These are phyloP conservation scores for Lipomyces japonicus DNA, from an alignment of 805 yeast species.

Conservation along the genomic window DNA sequence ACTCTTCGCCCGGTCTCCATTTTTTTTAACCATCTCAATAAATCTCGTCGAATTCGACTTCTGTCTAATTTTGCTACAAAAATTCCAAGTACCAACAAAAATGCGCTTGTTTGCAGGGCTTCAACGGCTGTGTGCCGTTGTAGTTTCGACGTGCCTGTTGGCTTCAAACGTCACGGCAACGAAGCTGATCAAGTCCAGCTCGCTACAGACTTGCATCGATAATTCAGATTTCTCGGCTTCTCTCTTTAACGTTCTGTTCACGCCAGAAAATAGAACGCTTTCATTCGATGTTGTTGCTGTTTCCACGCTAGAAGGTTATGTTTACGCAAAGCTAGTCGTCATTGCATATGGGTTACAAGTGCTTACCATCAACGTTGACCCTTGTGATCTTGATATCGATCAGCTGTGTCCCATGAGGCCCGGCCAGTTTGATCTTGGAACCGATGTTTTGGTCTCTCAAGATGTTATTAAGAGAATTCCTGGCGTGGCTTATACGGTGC, in stretches of 20 bases:
- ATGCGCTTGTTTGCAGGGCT: not conserved
- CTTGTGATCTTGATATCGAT: conserved; percentile 59
- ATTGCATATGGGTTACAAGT: conserved; percentile 78
- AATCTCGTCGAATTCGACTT: too few species aligned
- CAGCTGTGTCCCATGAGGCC: conserved; percentile 78
- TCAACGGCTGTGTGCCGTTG: not conserved
- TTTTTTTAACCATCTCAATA: not conserved
- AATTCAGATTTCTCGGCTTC: conserved; percentile 83
- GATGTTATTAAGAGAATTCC: conserved; percentile 59
- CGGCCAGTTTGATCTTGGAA: conserved; percentile 74
- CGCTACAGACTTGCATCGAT: conserved; percentile 88
- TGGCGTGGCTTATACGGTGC: conserved; percentile 79
- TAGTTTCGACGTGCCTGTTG: not conserved
- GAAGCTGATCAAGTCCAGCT: conserved; percentile 34
- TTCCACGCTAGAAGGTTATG: conserved; percentile 70
- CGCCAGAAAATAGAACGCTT: conserved; percentile 61
- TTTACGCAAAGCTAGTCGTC: conserved; percentile 61
- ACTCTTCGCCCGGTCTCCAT: not conserved
- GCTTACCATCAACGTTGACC: conserved; percentile 50
- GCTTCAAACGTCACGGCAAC: conserved; percentile 15
- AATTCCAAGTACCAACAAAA: too few species aligned
- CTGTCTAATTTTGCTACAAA: too few species aligned
- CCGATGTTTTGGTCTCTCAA: conserved; percentile 46
- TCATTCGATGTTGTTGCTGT: conserved; percentile 69
- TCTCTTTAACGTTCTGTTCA: conserved; percentile 69